phyloP scores from a whole-genome alignment of 805 yeast species.

The Danielia oregonensis region DNA sequence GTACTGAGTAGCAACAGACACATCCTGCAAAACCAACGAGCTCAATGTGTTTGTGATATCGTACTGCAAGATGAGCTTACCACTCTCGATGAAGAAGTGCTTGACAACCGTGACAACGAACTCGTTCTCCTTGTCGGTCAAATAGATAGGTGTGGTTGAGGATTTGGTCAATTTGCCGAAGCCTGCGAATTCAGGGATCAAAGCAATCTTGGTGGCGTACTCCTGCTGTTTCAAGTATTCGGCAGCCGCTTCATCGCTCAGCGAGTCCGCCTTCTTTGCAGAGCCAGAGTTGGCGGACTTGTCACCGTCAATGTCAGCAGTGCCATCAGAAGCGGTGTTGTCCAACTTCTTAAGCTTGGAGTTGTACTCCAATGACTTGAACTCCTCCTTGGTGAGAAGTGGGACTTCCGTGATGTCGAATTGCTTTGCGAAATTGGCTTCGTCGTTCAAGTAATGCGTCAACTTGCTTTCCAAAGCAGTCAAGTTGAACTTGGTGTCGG shows the following conservation, averaged over 20 bases:
- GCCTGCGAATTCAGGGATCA: conserved; percentile 66
- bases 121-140: conserved; percentile 92
- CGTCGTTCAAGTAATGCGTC: conserved; percentile 62
- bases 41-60: conserved; percentile 80
- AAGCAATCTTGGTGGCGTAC: conserved; percentile 64
- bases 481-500: conserved; percentile 68
- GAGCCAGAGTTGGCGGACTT: conserved; percentile 9
- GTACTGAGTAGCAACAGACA: conserved; percentile 65
- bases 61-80: conserved; percentile 74
- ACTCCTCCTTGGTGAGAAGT: conserved; percentile 61
- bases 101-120: conserved; percentile 81
- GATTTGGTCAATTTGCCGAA: conserved; percentile 78
- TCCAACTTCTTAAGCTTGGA: conserved; percentile 44
- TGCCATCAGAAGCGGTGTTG: conserved; percentile 16
- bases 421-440: conserved; percentile 46
- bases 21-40: conserved; percentile 72
- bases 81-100: conserved; percentile 68
- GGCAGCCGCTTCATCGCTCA: conserved; percentile 17
- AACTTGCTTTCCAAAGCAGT: conserved; percentile 75
- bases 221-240: conserved; percentile 51
- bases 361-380: conserved; percentile 59
- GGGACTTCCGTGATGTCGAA: conserved; percentile 75
- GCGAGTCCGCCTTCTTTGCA: conserved; percentile 1
- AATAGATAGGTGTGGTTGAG: conserved; percentile 52
- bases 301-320: conserved; percentile 10